Base-by-base conservation (phyloP, 768 basidiomycete genomes). In the Rhodotorula sphaerocarpa region DNA sequence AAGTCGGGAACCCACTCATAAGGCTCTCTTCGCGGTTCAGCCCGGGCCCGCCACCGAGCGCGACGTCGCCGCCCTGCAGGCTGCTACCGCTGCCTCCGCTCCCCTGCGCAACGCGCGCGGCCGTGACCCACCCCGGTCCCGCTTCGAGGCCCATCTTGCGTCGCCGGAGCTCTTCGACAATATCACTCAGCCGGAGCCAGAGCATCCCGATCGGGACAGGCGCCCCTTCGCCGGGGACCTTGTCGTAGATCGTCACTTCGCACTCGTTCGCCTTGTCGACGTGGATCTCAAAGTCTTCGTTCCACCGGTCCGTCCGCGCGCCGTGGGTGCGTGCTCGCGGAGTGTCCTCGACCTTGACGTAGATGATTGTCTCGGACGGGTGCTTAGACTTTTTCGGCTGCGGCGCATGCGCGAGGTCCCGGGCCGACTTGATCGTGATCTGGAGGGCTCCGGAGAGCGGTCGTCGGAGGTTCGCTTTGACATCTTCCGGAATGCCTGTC, bases 261-360 rank as follows among this genome's bases (percentile, higher is more conserved):
- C 96, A 87, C 79, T 99, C 95, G 74, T 93, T 96, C 20, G 93
- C 92, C 76, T 97, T 97, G 79, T 97, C 93, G 44, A 97, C 88
- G 0, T 85, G 80, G 62, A 99, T 89, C 75, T 93, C 90, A 66
- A 97, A 96, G 62, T 91, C 88, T 76, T 99, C 92, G 74, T 90
- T 89, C 95, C 95, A 99, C 48, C 88, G 85, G 76, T 97, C 95
- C 33, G 86, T 34, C 62, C 90, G 85, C 15, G 90, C 86, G 12
- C 90, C 88, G 74, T 93, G 90, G 0, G 92, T 91, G 60, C 86
- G 84, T 7, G 90, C 93, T 20, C 88, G 81, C 70, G 91, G 88
- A 25, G 88, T 90, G 27, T 93, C 91, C 78, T 99, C 95, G 16
- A 97, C 87, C 73, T 96, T 95, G 77, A 97, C 82, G 39, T 89